phyloP scores from a whole-genome alignment of 1,284 basidiomycete species.

The Anthracocystis walkeri region DNA sequence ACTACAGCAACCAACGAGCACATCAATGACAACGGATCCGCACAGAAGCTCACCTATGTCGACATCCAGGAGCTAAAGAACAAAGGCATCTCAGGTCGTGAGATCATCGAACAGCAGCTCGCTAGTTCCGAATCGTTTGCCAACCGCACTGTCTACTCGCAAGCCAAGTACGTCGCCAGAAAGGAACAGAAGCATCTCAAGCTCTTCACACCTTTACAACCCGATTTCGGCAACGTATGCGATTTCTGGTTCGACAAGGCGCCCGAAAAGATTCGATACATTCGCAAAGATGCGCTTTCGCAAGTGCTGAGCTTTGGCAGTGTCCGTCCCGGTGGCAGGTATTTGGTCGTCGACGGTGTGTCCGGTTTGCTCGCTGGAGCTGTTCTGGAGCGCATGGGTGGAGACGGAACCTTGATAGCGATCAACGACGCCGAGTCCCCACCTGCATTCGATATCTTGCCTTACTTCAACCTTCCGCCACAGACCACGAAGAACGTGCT shows the following conservation, averaged over 20 bases:
- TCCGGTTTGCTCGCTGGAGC: slow-evolving; percentile 86
- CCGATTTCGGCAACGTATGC: slow-evolving; percentile 87
- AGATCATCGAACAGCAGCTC: slow-evolving; percentile 64
- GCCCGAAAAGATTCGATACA: slow-evolving; percentile 80
- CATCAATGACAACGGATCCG: slow-evolving; percentile 66
- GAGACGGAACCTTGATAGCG: slow-evolving; percentile 82
- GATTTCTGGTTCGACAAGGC: slow-evolving; percentile 82
- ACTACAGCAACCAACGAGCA: slow-evolving; percentile 69
- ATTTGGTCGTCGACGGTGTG: slow-evolving; percentile 91
- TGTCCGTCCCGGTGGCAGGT: slow-evolving; percentile 84
- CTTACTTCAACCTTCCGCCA: slow-evolving; percentile 78
- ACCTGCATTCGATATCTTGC: slow-evolving; percentile 87
- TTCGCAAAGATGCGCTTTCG: slow-evolving; percentile 87
- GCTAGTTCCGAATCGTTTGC: slow-evolving; percentile 58
- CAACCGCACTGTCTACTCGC: slow-evolving; percentile 64
- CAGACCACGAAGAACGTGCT: slow-evolving; percentile 66
- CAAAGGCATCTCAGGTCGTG: slow-evolving; percentile 62
- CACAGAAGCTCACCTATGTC: slow-evolving; percentile 65
- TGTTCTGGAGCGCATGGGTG: slow-evolving; percentile 78
- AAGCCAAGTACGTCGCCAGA: slow-evolving; percentile 64
- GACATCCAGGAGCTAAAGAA: slow-evolving; percentile 68
- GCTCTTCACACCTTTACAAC: slow-evolving; percentile 87
- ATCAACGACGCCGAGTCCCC: slow-evolving; percentile 93
- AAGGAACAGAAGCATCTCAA: slow-evolving; percentile 77
- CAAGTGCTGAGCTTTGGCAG: slow-evolving; percentile 88